phyloP scores from a whole-genome alignment of 345 rosid species.

The Rhodamnia rubescens region DNA sequence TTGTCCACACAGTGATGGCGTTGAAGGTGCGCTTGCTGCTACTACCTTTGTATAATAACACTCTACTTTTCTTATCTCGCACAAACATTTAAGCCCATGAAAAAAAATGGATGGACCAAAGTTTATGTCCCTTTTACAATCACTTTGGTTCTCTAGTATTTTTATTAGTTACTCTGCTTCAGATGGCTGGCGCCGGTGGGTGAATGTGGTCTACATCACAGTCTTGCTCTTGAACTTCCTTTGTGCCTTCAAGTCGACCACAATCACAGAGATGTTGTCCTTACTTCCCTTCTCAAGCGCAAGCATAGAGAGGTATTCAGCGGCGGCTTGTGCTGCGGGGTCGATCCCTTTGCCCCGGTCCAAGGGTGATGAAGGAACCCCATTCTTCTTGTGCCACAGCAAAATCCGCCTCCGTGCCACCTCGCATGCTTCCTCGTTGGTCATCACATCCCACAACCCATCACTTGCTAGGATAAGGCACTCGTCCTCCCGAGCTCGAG shows the following conservation, averaged over 20 bases:
- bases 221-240: constrained; percentile 72
- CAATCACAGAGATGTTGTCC: constrained; percentile 78
- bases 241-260: constrained; percentile 82
- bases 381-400: constrained; percentile 72
- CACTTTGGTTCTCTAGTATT: constrained; percentile 17
- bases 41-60: not conserved
- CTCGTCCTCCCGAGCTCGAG: constrained; percentile 61
- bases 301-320: constrained; percentile 59
- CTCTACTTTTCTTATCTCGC: constrained; percentile 18
- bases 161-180: constrained; percentile 11
- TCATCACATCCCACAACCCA: constrained; percentile 68
- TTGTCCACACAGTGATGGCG: not conserved
- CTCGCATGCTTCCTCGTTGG: constrained; percentile 66
- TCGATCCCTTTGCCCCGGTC: constrained; percentile 65
- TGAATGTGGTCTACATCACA: constrained; percentile 12
- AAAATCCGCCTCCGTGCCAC: constrained; percentile 61
- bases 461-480: constrained; percentile 66
- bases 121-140: constrained; percentile 35
- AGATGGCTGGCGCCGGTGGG: not conserved
- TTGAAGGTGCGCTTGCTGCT: not conserved
- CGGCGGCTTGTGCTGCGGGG: constrained; percentile 71
- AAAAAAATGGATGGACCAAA: constrained; percentile 61
- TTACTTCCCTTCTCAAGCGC: constrained; percentile 78
- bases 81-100: constrained; percentile 60
- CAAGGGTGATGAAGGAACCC: constrained; percentile 19